Percentiles rank a stretch among this genome's conserved stretches.
These are phyloP conservation scores for Yamadazyma kitorensis DNA, from an alignment of 805 yeast genomes.

Conservation along the genomic window DNA sequence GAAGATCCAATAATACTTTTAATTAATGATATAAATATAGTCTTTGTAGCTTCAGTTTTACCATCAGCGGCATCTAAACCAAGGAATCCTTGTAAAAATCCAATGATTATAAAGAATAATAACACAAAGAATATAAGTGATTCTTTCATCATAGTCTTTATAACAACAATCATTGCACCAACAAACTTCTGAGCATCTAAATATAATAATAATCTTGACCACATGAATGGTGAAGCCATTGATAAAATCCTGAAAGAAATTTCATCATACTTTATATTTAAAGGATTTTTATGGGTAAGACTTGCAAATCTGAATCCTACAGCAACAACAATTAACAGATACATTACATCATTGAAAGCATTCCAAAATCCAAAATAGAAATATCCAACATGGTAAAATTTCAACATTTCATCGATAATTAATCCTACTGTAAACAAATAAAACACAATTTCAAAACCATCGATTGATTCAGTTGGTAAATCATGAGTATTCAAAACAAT, in stretches of 20 bases:
- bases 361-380: slow-evolving; percentile 76
- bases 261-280: slow-evolving; percentile 42
- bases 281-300: slow-evolving; percentile 19
- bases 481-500: slow-evolving; percentile 59
- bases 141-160: slow-evolving; percentile 84
- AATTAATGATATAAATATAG: slow-evolving; percentile 61
- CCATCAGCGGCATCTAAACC: slow-evolving; percentile 91
- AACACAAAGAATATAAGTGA: slow-evolving; percentile 79
- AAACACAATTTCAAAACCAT: slow-evolving; percentile 52
- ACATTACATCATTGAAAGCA: slow-evolving; percentile 71
- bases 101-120: slow-evolving; percentile 65
- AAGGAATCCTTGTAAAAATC: slow-evolving; percentile 82
- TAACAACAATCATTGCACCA: slow-evolving; percentile 85
- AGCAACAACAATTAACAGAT: slow-evolving; percentile 50
- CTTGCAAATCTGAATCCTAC: slow-evolving; percentile 54
- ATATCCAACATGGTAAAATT: slow-evolving; percentile 73
- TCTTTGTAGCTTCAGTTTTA: slow-evolving; percentile 65
- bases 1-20: slow-evolving; percentile 76
- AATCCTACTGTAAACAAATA: slow-evolving; percentile 67
- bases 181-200: slow-evolving; percentile 79
- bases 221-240: slow-evolving; percentile 81
- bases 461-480: slow-evolving; percentile 27
- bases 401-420: slow-evolving; percentile 63
- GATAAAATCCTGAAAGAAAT: slow-evolving; percentile 69
- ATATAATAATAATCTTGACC: slow-evolving; percentile 74